Evolutionary conservation across 1,139 yeast species (phyloP), one percentile per base, ranked within the genome.

Genomic region (Candida sp.): DNA sequence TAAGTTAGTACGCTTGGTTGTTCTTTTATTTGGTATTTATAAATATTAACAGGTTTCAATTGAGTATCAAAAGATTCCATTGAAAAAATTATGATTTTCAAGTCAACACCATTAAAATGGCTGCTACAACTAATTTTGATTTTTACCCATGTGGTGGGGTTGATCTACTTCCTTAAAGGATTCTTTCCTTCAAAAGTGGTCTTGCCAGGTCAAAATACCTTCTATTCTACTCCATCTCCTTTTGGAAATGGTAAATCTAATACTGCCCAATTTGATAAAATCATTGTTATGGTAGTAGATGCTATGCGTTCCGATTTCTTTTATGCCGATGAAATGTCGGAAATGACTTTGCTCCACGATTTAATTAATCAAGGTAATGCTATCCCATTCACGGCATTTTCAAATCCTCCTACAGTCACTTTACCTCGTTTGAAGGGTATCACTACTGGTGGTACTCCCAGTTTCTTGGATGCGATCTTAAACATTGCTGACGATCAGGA

Each of bases 401-500:
- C 97, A 0, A 86, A 87, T 49, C 95, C 95, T 1, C 95, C 95
- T 4, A 87, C 95, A 0, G 95, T 87, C 6, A 87, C 95, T 0
- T 65, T 87, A 39, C 95, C 95, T 1, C 67, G 95, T 49, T 65
- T 87, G 36, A 87, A 86, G 57, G 93, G 93, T 11, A 81, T 87
- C 21, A 84, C 93, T 0, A 84, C 91, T 0, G 95, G 95, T 0
- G 84, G 91, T 0, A 81, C 91, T 0, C 93, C 95, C 0, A 84
- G 77, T 51, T 87, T 87, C 53, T 66, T 87, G 39, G 95, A 87
- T 56, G 98, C 98, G 0, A 88, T 93, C 33, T 70, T 95, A 46
- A 95, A 95, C 56, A 87, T 95, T 21, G 96, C 97, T 2, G 99
- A 95, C 53, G 95, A 85, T 38, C 68, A 70, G 37, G 97, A 93